Conservation (phyloP, 2,329 filamentous ascomycete species). For the Trichoderma arundinaceum region DNA sequence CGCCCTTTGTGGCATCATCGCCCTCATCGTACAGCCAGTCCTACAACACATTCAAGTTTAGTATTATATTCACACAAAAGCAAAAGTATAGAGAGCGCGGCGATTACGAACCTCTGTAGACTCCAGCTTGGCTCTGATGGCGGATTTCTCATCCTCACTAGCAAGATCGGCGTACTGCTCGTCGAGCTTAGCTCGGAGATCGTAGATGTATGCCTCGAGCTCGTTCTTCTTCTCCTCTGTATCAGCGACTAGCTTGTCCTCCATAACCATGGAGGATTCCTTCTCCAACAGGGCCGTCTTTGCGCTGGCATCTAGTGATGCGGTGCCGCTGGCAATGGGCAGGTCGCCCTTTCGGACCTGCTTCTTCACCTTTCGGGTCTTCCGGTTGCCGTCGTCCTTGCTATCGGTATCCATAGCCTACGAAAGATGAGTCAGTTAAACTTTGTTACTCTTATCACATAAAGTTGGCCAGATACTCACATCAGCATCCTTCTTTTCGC, state of each 20-base stretch:
- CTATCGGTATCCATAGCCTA: constrained; percentile 87
- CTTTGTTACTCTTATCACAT: background rate
- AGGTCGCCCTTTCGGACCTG: constrained; percentile 97
- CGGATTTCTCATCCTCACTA: constrained; percentile 89
- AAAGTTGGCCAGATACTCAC: constrained; percentile 58
- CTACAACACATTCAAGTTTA: constrained; percentile 53
- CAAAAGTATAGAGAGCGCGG: background rate
- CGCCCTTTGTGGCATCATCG: constrained; percentile 89
- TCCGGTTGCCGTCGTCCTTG: constrained; percentile 72
- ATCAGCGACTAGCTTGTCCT: constrained; percentile 97
- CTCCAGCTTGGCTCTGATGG: constrained; percentile 82
- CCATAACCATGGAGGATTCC: constrained; percentile 91
- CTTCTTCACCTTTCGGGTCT: constrained; percentile 98
- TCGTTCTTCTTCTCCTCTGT: constrained; percentile 99
- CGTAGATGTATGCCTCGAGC: constrained; percentile 96
- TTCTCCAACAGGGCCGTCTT: constrained; percentile 77
- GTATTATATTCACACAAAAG: constrained; percentile 29
- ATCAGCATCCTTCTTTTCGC: constrained; percentile 70
- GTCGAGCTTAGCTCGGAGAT: constrained; percentile 92
- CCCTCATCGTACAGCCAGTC: constrained; percentile 99
- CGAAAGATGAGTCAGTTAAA: constrained; percentile 38
- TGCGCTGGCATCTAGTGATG: constrained; percentile 71
- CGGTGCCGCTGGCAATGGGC: constrained; percentile 81
- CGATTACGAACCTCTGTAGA: constrained; percentile 76
- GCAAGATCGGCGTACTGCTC: constrained; percentile 88